Evolutionary conservation across 1,284 basidiomycete species (phyloP), one percentile per base, ranked within the genome.

Genomic region (Veloboletus limbatus): DNA sequence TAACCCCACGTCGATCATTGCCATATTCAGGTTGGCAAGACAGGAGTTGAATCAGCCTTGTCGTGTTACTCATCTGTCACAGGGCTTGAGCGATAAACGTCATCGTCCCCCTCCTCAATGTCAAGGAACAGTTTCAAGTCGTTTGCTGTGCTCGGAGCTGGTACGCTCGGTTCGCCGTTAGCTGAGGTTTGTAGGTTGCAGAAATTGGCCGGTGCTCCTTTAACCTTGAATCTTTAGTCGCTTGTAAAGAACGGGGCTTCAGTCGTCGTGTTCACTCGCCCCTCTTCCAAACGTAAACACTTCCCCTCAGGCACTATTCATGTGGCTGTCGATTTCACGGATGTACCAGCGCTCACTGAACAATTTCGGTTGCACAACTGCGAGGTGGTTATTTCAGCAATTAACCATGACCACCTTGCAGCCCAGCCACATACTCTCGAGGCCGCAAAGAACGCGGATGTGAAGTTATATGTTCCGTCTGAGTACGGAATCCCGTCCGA

Each of bases 401-500:
- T 69, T 17, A 45, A 43, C 8, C 21, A 45, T 21, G 24, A 51
- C n/a, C 47, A 51, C 16, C 42, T 68, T 16, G 56, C 45, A 7
- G 33, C 40, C 4, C 66, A 71, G 48, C 38, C 45, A 26, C 40
- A 38, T 13, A 57, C 63, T 18, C 59, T 59, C 2, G 52, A 59
- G 10, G 63, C 64, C 6, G 58, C 68, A 2, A 67, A 64, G 53
- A 50, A 50, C 1, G 62, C 63, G 0, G 58, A 56, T n/a, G 69
- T 65, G 13, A 54, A 62, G 35, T 48, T 65, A 40, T 69, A 67
- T 41, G 51, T 71, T 10, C 68, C 66, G 1, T 68, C 64, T 18
- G 67, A 69, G 42, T 69, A 60, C 38, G 67, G 65, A 22, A 53
- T 49, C 6, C 57, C 51, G 6, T 40, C 52, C 0, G 57, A 60